Evolutionary conservation across 306 rosid genomes (phyloP), one percentile per base, ranked within the genome.

Genomic region (Quercus dentata): DNA sequence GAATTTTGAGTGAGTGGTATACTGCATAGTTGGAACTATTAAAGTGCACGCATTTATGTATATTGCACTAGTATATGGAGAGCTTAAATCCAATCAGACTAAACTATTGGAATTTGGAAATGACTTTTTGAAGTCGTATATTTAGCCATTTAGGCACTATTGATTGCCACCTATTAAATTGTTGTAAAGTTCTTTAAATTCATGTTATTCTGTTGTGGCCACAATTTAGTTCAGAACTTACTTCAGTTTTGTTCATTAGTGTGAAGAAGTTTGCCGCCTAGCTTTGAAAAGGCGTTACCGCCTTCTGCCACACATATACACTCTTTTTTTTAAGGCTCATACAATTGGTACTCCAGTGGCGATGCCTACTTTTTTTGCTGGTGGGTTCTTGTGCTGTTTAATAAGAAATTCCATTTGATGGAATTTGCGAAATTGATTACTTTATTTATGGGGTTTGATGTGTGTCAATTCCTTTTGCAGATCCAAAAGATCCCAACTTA

Each of bases 201-300:
- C 58, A 52, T 6, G 56, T 75, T 52, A 75, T 41, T 62, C 23
- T 71, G 7, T 25, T 30, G 6, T 73, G 64, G 81, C 71, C 27
- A 54, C 28, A n/a, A 73, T 54, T 49, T 63, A 35, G 56, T 69
- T 80, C 68, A 56, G 79, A 59, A 77, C 87, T 89, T 76, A 83
- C 76, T 75, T 77, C 13, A 69, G 76, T 69, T 84, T 58, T 62
- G 33, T 83, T 69, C 81, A 69, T 73, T 77, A 94, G 98, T 94
- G 98, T 78, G 98, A 94, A 87, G 94, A 94, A 86, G 94, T 94
- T 76, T 94, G 98, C 82, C 97, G 94, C 75, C 78, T 86, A 77
- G 98, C 98, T 69, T 81, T 94, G 88, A 86, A 78, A 77, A 92
- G 98, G 84, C 97, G 98, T 78, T 92, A 94, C 80, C 84, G 90